Evolutionary conservation across 768 basidiomycete species (phyloP), one percentile per base, ranked within the genome.

Genomic region (Kwoniella dendrophila): DNA sequence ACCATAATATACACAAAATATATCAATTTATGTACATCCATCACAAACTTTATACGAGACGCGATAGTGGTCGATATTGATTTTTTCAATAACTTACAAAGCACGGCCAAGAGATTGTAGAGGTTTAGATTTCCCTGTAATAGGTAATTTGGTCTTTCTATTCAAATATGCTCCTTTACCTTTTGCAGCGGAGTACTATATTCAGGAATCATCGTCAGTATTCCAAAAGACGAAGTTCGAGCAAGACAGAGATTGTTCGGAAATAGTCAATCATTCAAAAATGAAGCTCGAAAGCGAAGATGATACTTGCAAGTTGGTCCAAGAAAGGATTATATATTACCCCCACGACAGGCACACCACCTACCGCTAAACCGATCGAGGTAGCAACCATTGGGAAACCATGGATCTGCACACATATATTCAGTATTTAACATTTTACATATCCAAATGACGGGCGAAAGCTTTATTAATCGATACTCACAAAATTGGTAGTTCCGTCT

Each of bases 281-380:
- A 30, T 32, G 1, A 20, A 14, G 2, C 32, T 8, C 18, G 1
- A n/a, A 41, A 16, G 11, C 27, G 8, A 6, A 1, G 50, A 0
- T 1, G 0, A 16, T 7, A 61, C 83, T 66, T 58, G 89, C 88
- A 56, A 95, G 83, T 54, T 93, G 86, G 65, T 91, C 85, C 56
- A 93, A 83, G 83, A 92, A 93, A 0, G 94, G 94, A 74, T 93
- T 93, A 82, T 87, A 95, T 63, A 97, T 88, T 40, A 98, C 92
- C 1, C 94, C 94, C 18, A 96, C 83, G 6, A 94, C 84, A 1
- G 94, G 91, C 6, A 85, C 83, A 64, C 87, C 87, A 61, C 88
- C 83, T 81, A 90, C 87, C 63, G 94, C 88, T 70, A 98, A 82
- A 6, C 93, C 94, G 53, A 98, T 85, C 18, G 93, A 96, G 76